Conservation (phyloP, 805 yeast genomes). For the Ogataea angusta region DNA sequence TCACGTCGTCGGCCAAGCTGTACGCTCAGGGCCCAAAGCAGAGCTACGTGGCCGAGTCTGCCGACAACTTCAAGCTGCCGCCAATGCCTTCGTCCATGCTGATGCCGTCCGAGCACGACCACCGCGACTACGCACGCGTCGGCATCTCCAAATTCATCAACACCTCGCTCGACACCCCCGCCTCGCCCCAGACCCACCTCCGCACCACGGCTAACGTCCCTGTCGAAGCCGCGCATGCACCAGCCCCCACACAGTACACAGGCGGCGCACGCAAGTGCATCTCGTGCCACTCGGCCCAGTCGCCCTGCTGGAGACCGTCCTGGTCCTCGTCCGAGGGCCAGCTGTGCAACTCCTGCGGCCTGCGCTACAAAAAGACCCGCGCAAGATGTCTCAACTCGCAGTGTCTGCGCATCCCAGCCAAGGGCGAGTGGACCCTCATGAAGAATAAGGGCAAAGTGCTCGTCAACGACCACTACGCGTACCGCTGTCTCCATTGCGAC, state of each 20-base stretch:
- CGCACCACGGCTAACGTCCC: slow-evolving; percentile 14
- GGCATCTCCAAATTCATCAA: slow-evolving; percentile 16
- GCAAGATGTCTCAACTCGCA: slow-evolving; percentile 76
- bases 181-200: slow-evolving; percentile 13
- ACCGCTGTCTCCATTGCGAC: slow-evolving; percentile 58
- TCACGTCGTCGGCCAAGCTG: slow-evolving; percentile 47
- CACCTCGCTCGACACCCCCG: slow-evolving; percentile 12
- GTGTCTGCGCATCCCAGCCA: slow-evolving; percentile 91
- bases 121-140: slow-evolving; percentile 4
- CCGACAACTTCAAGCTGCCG: slow-evolving; percentile 21
- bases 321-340: slow-evolving; percentile 94
- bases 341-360: slow-evolving; percentile 93
- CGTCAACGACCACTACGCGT: slow-evolving; percentile 28
- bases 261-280: slow-evolving; percentile 60
- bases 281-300: slow-evolving; percentile 84
- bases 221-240: slow-evolving; percentile 2
- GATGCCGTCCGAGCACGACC: slow-evolving; percentile 2
- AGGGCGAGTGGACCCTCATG: slow-evolving; percentile 92
- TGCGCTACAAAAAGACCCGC: slow-evolving; percentile 89
- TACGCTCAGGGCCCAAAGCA: slow-evolving; percentile 37
- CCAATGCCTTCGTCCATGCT: slow-evolving; percentile 5
- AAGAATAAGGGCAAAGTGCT: slow-evolving; percentile 57
- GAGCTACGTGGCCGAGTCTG: slow-evolving; percentile 16
- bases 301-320: slow-evolving; percentile 98
- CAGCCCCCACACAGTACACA: slow-evolving; percentile 5